These are phyloP conservation scores for Mycena olivaceomarginata DNA, from an alignment of 768 basidiomycete species.

Conservation along the genomic window DNA sequence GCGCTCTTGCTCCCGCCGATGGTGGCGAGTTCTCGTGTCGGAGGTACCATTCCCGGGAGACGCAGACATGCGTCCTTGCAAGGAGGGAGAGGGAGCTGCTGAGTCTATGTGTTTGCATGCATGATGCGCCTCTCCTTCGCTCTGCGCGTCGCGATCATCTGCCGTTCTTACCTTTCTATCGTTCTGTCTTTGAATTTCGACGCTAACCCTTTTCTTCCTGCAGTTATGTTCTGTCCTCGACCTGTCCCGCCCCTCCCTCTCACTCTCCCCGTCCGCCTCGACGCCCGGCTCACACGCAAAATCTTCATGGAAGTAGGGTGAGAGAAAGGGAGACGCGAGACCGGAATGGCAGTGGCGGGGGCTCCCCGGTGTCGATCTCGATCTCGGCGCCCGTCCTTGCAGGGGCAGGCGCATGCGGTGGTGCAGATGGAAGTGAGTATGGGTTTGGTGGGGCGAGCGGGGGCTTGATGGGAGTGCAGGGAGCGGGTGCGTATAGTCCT, in stretches of 20 bases:
- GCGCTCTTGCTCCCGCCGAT: too few relatives aligned
- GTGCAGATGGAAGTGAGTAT: slow-evolving; percentile 16
- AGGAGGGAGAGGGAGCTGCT: too few relatives aligned
- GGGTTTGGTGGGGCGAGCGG: slow-evolving; percentile 12
- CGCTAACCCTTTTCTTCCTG: slow-evolving; percentile 1
- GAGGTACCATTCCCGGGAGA: too few relatives aligned
- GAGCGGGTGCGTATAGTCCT: too few relatives aligned
- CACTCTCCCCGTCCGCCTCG: slow-evolving; percentile 13
- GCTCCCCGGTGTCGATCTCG: too few relatives aligned
- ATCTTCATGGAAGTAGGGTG: slow-evolving; percentile 52
- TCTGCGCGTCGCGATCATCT: too few relatives aligned
- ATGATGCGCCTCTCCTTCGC: neutral
- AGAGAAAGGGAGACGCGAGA: slow-evolving; percentile 4
- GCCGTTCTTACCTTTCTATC: neutral
- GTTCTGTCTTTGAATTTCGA: too few relatives aligned
- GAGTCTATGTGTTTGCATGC: too few relatives aligned
- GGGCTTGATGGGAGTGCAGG: neutral
- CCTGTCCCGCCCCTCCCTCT: slow-evolving; percentile 39
- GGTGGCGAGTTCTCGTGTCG: too few relatives aligned
- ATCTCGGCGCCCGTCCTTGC: slow-evolving; percentile 23
- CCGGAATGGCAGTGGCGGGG: slow-evolving; percentile 1
- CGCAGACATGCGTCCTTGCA: too few relatives aligned
- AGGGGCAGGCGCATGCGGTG: neutral
- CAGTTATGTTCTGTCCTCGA: slow-evolving; percentile 36
- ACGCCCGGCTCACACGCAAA: slow-evolving; percentile 20